Base-by-base conservation (phyloP, 1,284 basidiomycete genomes). In the Gomphus sp. region DNA sequence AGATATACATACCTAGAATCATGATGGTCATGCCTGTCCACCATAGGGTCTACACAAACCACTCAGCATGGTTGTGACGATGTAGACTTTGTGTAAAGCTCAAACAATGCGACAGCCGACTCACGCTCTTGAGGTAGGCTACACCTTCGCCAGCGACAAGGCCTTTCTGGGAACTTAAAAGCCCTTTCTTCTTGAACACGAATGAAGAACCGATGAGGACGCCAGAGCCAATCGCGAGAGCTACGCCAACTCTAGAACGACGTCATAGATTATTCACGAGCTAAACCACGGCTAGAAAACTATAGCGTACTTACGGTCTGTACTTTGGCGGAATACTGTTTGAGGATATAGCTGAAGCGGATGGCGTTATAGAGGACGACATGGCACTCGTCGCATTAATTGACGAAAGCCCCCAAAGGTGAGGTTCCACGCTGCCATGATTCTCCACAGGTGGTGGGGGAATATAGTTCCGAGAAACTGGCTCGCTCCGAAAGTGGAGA, bases 131-230 rank as follows among this genome's bases (percentile, higher is more conserved):
- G 64, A 87, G 73, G 69, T 87, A 87, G 16, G 74, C 80, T 62
- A 84, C 80, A 14, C 84, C 84, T 64, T 86, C 82, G 25, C 84
- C 84, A 0, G 80, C 80, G 0, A 66, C 71, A 47, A 75, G 77
- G 6, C 80, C 80, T 56, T 76, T 66, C 66, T 71, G 70, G 43
- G 70, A 70, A 59, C 61, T 66, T 33, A 80, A 57, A 18, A 80
- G 66, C 0, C 78, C 79, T 68, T 69, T 70, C 73, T 87, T 88
- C 74, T 88, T 87, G 71, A 87, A 71, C 22, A 79, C 78, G 66
- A 80, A 81, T 22, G 70, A 75, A 0, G 79, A 71, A 18, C 85
- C 85, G 63, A 87, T 87, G 61, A 88, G 76, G 11, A 84, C 56
- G 5, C 85, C 85, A 37, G 76, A 79, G 3, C 74, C 75, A 34